Percentiles rank a stretch among this genome's conserved stretches.
Conservation (phyloP, 2,329 filamentous ascomycete species). For the Nannizziopsis arthrosporioides region DNA sequence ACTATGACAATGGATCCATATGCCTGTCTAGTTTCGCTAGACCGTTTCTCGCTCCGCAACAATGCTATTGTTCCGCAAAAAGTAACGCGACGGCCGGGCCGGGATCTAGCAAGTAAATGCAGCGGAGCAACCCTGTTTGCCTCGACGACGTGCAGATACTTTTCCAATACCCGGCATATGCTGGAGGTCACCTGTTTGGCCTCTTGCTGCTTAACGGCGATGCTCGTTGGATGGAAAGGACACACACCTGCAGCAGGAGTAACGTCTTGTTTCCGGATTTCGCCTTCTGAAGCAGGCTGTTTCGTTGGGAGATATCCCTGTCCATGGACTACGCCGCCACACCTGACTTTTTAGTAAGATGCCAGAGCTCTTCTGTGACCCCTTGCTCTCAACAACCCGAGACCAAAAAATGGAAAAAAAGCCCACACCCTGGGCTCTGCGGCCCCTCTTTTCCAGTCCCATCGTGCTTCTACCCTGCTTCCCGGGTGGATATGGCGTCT, state of each 20-base stretch:
- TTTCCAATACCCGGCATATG: conserved; percentile 9
- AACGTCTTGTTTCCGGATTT: not conserved
- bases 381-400: not conserved
- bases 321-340: not conserved
- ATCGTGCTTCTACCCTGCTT: conserved; percentile 1
- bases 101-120: conserved; percentile 5
- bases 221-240: not conserved
- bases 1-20: not conserved
- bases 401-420: not conserved
- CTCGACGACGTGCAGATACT: conserved; percentile 7
- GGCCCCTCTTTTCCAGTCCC: not conserved
- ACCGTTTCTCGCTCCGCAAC: conserved; percentile 2
- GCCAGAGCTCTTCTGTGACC: not conserved
- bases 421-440: not conserved
- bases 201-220: not conserved
- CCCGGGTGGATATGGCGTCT: not conserved
- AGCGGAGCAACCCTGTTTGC: not conserved
- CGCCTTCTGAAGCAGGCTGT: not conserved
- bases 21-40: not conserved
- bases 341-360: not conserved
- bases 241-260: too few species aligned
- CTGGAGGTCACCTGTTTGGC: conserved; percentile 8
- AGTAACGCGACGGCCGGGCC: conserved; percentile 3
- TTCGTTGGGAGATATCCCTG: not conserved
- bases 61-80: conserved; percentile 10